phyloP scores from a whole-genome alignment of 805 yeast species.

The Hemisphaericaspora nanyangensis region DNA sequence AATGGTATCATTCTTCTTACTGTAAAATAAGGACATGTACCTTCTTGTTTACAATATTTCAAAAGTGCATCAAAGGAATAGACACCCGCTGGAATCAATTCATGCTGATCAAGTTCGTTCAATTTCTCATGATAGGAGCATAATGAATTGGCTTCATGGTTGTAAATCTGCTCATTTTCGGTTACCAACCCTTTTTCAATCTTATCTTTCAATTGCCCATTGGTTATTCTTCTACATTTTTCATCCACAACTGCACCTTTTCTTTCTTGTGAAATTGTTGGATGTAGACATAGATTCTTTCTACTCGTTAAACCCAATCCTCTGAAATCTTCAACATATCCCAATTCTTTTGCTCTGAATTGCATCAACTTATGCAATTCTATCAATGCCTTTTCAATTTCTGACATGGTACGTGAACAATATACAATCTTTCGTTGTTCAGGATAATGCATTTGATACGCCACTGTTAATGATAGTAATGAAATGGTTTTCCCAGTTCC shows the following conservation, averaged over 20 bases:
- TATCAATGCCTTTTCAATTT: conserved; percentile 93
- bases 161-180: conserved; percentile 48
- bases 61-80: conserved; percentile 86
- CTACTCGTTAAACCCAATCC: conserved; percentile 94
- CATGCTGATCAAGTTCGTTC: conserved; percentile 80
- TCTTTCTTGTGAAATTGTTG: conserved; percentile 79
- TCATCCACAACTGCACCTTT: conserved; percentile 95
- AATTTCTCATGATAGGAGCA: conserved; percentile 92
- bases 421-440: conserved; percentile 92
- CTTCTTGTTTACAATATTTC: conserved; percentile 70
- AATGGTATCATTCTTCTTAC: conserved; percentile 96
- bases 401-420: conserved; percentile 99
- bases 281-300: conserved; percentile 90
- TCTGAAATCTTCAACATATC: conserved; percentile 83
- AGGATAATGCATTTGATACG: conserved; percentile 93
- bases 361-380: conserved; percentile 89
- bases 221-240: conserved; percentile 90
- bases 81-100: conserved; percentile 88
- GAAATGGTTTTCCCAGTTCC: conserved; percentile 99
- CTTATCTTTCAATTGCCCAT: conserved; percentile 75
- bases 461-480: conserved; percentile 82
- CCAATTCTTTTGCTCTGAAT: conserved; percentile 76
- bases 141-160: conserved; percentile 35
- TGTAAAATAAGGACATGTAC: conserved; percentile 94
- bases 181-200: conserved; percentile 48